Evolutionary conservation across 176 grass and related monocot species (phyloP), one percentile per base, ranked within the genome.

Genomic region (Raddia guianensis): DNA sequence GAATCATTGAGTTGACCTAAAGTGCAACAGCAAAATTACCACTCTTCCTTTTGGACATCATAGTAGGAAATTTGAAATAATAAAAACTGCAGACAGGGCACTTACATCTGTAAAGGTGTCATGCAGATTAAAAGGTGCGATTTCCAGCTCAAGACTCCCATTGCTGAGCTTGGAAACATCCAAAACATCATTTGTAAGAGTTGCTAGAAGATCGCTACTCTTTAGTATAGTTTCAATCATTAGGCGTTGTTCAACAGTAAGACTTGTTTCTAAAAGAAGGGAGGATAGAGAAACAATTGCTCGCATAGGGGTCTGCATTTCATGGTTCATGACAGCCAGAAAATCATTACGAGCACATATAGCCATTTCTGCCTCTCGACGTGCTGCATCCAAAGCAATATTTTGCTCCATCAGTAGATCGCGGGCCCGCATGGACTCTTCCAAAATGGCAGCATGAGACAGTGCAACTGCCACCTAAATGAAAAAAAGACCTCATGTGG

Each of bases 321-420:
- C 94, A 75, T 94, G 91, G 79, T 97, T 97, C 94, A 97, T 94
- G 57, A 97, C 94, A 54, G 94, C 85, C 72, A 97, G 83, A 86
- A 97, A 94, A 88, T 94, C 91, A 62, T 92, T 94, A 35, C 94
- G 83, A 46, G 94, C 91, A 69, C 91, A 90, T 27, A 97, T 94
- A 21, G 90, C 94, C 91, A 89, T 97, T 82, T 97, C 91, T 13
- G 90, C 94, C 60, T 97, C 91, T 57, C 34, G 79, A 9, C 94
- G 89, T 68, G 94, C 94, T 63, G 76, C 43, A 52, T 97, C 85
- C 3, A 97, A 83, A 59, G 94, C 94, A 86, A 97, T 87, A 77
- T 97, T 97, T 83, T 97, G 94, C 58, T 97, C 91, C 90, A 94
- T 92, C 60, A 94, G 83, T 59, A 92, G 52, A 82, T 97, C 91